These are phyloP conservation scores for Brasilioporus rufonigricans DNA, from an alignment of 768 basidiomycete genomes.

Conservation along the genomic window DNA sequence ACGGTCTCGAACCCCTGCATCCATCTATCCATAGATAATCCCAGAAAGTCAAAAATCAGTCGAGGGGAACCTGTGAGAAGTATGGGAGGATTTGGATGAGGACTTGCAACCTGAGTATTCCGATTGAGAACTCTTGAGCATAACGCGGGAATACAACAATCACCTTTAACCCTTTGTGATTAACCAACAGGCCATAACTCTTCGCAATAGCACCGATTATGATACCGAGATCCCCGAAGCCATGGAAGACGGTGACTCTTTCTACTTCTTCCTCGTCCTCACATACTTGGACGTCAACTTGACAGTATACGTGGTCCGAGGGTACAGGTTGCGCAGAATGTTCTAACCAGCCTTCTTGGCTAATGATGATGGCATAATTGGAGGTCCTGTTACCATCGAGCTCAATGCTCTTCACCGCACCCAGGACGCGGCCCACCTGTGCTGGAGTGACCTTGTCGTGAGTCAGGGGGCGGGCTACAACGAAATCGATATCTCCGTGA, in stretches of 20 bases:
- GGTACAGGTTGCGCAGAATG: constrained; percentile 4
- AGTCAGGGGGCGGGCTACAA: constrained; percentile 47
- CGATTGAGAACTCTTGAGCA: constrained; percentile 12
- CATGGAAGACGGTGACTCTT: constrained; percentile 52
- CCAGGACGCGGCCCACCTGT: constrained; percentile 39
- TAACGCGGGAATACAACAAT: not conserved
- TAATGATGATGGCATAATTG: constrained; percentile 57
- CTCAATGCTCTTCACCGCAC: constrained; percentile 46
- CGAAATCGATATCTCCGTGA: constrained; percentile 69
- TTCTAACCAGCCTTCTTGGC: constrained; percentile 37
- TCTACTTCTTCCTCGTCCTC: constrained; percentile 47
- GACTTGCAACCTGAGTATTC: constrained; percentile 27
- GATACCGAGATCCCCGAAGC: constrained; percentile 73
- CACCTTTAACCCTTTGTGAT: constrained; percentile 60
- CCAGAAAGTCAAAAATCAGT: constrained; percentile 54
- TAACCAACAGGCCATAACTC: constrained; percentile 49
- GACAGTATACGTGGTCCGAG: constrained; percentile 27
- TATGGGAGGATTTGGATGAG: constrained; percentile 39
- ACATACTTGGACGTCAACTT: constrained; percentile 69
- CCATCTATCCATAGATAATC: constrained; percentile 52
- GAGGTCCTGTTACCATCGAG: constrained; percentile 55
- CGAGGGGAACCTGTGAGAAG: constrained; percentile 49
- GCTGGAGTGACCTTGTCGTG: constrained; percentile 32
- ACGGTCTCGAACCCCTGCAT: constrained; percentile 53
- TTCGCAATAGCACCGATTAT: constrained; percentile 58